Evolutionary conservation across 768 basidiomycete genomes (phyloP).

Genomic region (Agaricus bisporus): DNA sequence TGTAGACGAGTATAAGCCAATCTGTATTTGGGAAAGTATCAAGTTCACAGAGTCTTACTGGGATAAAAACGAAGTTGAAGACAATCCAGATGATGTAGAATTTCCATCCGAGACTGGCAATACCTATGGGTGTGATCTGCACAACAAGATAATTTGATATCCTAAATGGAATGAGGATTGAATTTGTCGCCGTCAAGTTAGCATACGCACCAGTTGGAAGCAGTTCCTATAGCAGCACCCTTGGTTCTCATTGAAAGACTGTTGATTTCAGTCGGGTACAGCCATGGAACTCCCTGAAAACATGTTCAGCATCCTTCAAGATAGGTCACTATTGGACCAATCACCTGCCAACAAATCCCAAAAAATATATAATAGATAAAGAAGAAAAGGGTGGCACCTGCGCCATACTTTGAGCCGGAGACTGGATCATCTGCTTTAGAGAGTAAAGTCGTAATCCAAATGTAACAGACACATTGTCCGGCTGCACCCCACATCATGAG

Average conservation of each 20-base stretch:
- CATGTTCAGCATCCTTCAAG: not conserved
- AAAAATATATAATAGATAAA: conserved; percentile 47
- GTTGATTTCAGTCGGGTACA: conserved; percentile 48
- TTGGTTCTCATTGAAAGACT: conserved; percentile 44
- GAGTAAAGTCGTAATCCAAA: conserved; percentile 36
- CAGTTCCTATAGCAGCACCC: conserved; percentile 42
- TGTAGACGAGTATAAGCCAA: not conserved
- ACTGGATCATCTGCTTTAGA: conserved; percentile 26
- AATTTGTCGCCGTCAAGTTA: not conserved
- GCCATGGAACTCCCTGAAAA: conserved; percentile 39
- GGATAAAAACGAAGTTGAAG: conserved; percentile 43
- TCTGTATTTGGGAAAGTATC: not conserved
- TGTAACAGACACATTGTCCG: conserved; percentile 42
- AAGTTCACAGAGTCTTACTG: conserved; percentile 24
- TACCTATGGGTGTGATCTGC: conserved; percentile 42
- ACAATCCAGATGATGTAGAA: conserved; percentile 46
- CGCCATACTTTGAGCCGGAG: conserved; percentile 30
- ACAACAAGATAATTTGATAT: conserved; percentile 48
- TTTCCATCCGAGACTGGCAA: conserved; percentile 39
- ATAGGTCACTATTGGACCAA: not conserved
- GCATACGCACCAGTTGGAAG: conserved; percentile 35
- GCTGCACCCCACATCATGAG: conserved; percentile 51
- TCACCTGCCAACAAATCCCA: conserved; percentile 47
- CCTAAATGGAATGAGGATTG: conserved; percentile 18
- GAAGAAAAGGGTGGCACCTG: conserved; percentile 42